These are phyloP conservation scores for Ampelocalamus luodianensis DNA, from an alignment of 176 grass and related monocot species.

Conservation along the genomic window DNA sequence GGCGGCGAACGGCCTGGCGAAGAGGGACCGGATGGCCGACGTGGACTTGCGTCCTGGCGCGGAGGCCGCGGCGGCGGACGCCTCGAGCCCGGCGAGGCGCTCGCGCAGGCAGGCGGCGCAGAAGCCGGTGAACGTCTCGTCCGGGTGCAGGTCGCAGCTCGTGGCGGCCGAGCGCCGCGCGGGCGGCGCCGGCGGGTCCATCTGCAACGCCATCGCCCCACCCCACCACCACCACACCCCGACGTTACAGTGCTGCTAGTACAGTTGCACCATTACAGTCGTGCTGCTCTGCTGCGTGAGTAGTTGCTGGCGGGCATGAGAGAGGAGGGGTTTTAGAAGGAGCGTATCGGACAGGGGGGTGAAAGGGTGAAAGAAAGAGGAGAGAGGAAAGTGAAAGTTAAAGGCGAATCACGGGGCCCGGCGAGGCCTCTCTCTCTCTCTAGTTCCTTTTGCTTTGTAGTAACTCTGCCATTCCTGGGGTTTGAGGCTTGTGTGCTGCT, in stretches of 20 bases:
- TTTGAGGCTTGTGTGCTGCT: conserved; percentile 38
- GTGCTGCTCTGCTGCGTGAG: conserved; percentile 27
- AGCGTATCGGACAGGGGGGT: conserved; percentile 33
- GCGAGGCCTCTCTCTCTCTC: conserved; percentile 14
- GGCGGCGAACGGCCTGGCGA: conserved; percentile 54
- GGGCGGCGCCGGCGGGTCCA: conserved; percentile 66
- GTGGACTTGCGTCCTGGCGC: conserved; percentile 77
- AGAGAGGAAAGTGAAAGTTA: conserved; percentile 62
- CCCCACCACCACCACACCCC: conserved; percentile 13
- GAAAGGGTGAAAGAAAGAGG: conserved; percentile 16
- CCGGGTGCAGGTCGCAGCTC: conserved; percentile 88
- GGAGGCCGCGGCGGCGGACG: conserved; percentile 55
- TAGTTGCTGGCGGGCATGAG: conserved; percentile 37
- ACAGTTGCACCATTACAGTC: conserved; percentile 39
- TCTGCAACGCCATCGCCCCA: conserved; percentile 50
- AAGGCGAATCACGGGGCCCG: conserved; percentile 64
- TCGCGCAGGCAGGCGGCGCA: conserved; percentile 90
- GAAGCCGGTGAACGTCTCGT: conserved; percentile 82
- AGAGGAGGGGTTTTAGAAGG: conserved; percentile 51
- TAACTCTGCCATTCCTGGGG: conserved; percentile 39
- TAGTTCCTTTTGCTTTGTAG: conserved; percentile 57
- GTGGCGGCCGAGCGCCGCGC: conserved; percentile 52
- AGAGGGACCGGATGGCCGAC: conserved; percentile 79
- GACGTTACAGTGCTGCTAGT: conserved; percentile 35
- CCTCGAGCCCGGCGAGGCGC: conserved; percentile 83